Evolutionary conservation across 23 red algal genomes (phyloP), one percentile per base, ranked within the genome.

Genomic region (Agarophyton chilense): DNA sequence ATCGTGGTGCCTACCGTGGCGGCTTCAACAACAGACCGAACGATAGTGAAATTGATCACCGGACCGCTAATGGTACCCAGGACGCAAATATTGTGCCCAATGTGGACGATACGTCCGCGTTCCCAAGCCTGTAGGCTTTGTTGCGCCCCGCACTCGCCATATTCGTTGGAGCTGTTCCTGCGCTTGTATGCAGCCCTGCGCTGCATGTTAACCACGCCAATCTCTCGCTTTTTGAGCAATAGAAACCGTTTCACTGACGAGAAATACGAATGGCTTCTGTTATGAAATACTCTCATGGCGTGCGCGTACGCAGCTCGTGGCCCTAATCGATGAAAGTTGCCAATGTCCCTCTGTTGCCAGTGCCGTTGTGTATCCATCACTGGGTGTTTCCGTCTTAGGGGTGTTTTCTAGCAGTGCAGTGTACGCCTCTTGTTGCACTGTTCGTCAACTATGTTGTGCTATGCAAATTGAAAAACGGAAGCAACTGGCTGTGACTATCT

Each of bases 31-130:
- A 43, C 68, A 74, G 40, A 74, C 39, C 13, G 40, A 11, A 74
- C 24, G 68, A 74, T 18, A 29, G 17, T 26, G 68, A 47, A 7
- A 26, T 25, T 45, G 39, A 84, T 49, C 53, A 84, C 25, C 53
- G 80, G 19, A 45, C 21, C 16, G 40, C 11, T 51, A 43, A 70
- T 58, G 82, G 64, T 22, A 58, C 35, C 8, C 38, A 72, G 62
- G 58, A 67, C 49, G 43, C 26, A 10, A 21, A 72, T 4, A 35
- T 74, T 31, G 84, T 67, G 29, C 84, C 84, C 14, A 82, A 91
- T 21, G 75, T 91, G 54, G 88, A 91, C 47, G 88, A 91, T 43
- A 91, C 88, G 16, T 38, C 75, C 8, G 88, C 88, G 17, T 91
- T 91, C 52, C 88, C 88, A 22, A 62, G 52, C 39, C 52, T 57